Evolutionary conservation across 2,329 filamentous ascomycete species (phyloP), one percentile per base, ranked within the genome.

Genomic region (Monosporascus ibericus): DNA sequence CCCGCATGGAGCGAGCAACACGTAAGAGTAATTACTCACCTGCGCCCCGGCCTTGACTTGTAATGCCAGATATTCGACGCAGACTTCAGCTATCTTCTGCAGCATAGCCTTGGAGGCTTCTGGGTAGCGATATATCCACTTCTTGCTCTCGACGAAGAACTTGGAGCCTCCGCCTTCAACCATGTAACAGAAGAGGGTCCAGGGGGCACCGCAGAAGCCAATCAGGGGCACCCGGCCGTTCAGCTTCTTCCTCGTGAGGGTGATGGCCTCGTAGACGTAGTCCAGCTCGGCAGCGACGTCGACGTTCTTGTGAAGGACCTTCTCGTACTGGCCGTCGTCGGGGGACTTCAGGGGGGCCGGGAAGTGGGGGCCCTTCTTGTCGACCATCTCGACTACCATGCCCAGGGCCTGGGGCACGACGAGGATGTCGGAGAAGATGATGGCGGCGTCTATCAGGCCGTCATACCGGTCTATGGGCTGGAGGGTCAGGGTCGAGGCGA

Each of bases 161-260:
- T 97, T 97, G 61, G 88, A 95, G 44, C 94, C 94, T 47, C 94
- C 94, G 17, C 94, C 94, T 72, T 99, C 94, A 18, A 97, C 90
- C 94, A 99, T 99, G 75, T 99, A 99, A 76, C 92, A 96, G 65
- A 99, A 81, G 54, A 99, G 73, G 2, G 94, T 99, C 90, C 94
- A 99, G 1, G 94, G 94, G 7, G 94, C 92, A 51, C 94, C 94
- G 64, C 92, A 96, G 75, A 99, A 99, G 37, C 94, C 94, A 68
- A 96, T 95, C 59, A 99, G 74, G 6, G 94, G 94, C 34, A 99
- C 94, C 46, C 91, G 80, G 1, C 94, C 94, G 47, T 85, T 79
- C 49, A 99, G 75, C 77, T 96, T 96, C 69, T 89, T 80, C 60
- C 94, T 80, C 25, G 94, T 97, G 65, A 96, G 70, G 0, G 91